phyloP scores from a whole-genome alignment of 805 yeast species.

The Wickerhamiella bombiphila region DNA sequence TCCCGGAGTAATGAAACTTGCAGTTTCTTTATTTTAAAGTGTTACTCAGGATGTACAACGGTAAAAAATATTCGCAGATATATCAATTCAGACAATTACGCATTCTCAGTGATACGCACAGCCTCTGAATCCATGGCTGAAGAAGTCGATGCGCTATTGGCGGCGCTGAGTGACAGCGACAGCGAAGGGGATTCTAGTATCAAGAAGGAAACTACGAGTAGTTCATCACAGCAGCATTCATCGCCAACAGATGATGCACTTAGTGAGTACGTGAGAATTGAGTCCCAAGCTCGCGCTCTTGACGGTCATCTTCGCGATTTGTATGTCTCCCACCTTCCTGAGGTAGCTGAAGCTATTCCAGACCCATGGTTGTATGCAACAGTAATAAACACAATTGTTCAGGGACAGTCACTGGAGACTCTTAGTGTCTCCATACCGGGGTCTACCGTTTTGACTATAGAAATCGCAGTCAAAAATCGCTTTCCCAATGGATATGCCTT shows the following conservation, averaged over 20 bases:
- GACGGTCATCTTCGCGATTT: background rate
- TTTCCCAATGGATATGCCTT: too few species aligned
- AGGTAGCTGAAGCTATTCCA: constrained; percentile 46
- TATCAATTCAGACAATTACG: too few species aligned
- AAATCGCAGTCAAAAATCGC: too few species aligned
- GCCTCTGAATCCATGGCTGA: too few species aligned
- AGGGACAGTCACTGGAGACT: background rate
- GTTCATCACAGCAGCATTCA: too few species aligned
- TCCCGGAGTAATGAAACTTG: too few species aligned
- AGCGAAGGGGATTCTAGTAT: background rate
- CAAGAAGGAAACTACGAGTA: too few species aligned
- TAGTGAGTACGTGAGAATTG: background rate
- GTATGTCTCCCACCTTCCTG: constrained; percentile 32
- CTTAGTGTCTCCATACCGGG: too few species aligned
- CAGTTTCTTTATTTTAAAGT: too few species aligned
- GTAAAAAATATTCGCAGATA: too few species aligned
- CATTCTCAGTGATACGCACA: too few species aligned
- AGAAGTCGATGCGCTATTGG: background rate
- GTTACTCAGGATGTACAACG: too few species aligned
- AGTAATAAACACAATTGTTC: constrained; percentile 19
- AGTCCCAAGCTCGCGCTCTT: background rate
- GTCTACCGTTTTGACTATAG: background rate
- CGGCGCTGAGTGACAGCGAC: background rate
- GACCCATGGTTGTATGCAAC: constrained; percentile 49
- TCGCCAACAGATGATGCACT: background rate